Conservation (phyloP, 2,329 filamentous ascomycete species). For the Xylaria sp. region DNA sequence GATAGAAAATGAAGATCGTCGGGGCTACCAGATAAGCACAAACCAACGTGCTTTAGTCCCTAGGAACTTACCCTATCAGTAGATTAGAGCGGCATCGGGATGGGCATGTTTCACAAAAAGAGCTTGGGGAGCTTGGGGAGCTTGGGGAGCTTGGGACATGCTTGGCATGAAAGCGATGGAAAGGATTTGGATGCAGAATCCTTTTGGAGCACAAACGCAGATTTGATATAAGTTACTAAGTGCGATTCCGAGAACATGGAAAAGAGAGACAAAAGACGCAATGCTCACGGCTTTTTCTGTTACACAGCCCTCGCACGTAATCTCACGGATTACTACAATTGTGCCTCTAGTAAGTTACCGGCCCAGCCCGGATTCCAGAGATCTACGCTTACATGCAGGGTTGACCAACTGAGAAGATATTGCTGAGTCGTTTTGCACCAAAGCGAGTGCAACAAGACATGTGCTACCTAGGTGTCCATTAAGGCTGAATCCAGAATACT, state of each 20-base stretch:
- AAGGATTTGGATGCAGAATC: slow-evolving; percentile 3
- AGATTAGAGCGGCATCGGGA: slow-evolving; percentile 3
- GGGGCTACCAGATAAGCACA: neutral
- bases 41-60: neutral
- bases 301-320: slow-evolving; percentile 12
- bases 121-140: slow-evolving; percentile 25
- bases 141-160: slow-evolving; percentile 20
- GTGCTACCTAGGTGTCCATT: neutral
- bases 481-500: slow-evolving; percentile 9
- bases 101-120: slow-evolving; percentile 29
- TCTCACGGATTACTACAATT: slow-evolving; percentile 23
- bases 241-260: neutral
- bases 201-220: neutral
- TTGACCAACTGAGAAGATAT: slow-evolving; percentile 8
- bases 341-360: neutral
- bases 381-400: slow-evolving; percentile 10
- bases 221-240: neutral
- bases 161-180: slow-evolving; percentile 10
- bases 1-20: slow-evolving; percentile 9
- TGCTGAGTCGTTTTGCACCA: slow-evolving; percentile 9
- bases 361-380: neutral
- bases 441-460: slow-evolving; percentile 9
- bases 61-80: neutral
- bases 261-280: slow-evolving; percentile 15
- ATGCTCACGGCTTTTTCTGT: slow-evolving; percentile 10